Percentiles rank a stretch among this genome's conserved stretches.
Conservation (phyloP, 2,329 filamentous ascomycete species). For the Arachnopeziza araneosa region DNA sequence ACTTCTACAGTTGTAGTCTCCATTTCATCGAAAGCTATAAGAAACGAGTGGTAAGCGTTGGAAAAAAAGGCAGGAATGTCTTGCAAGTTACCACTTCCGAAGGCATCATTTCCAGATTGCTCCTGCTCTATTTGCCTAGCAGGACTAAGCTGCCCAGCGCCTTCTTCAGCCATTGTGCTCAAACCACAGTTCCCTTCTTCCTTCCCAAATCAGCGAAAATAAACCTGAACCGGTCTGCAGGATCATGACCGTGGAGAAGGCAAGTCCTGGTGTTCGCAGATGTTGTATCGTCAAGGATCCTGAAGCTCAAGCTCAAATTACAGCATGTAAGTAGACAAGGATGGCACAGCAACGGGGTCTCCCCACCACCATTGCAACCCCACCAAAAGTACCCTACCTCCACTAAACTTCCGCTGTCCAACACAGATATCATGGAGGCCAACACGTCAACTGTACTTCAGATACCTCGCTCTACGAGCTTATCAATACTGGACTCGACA, state of each 20-base stretch:
- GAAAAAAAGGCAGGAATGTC: neutral
- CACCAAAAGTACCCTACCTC: neutral
- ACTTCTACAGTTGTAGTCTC: neutral
- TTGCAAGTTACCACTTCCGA: neutral
- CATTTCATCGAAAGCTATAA: neutral
- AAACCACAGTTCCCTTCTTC: neutral
- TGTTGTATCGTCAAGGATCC: no score
- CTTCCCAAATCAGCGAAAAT: neutral
- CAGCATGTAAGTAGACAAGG: neutral
- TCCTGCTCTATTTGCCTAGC: neutral
- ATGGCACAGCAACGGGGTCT: neutral
- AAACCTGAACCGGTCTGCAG: neutral
- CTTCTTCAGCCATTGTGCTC: neutral
- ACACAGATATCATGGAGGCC: neutral
- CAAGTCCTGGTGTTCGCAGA: neutral
- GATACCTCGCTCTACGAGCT: neutral
- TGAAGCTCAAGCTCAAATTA: no score
- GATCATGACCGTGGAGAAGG: neutral
- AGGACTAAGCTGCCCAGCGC: neutral
- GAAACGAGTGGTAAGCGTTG: neutral
- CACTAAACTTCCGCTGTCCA: neutral
- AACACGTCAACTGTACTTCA: neutral
- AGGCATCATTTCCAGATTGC: neutral
- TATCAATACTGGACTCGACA: conserved; percentile 39
- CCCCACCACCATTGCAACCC: neutral